Conservation (phyloP, 2,329 filamentous ascomycete genomes). For the Colletotrichum gigasporum region DNA sequence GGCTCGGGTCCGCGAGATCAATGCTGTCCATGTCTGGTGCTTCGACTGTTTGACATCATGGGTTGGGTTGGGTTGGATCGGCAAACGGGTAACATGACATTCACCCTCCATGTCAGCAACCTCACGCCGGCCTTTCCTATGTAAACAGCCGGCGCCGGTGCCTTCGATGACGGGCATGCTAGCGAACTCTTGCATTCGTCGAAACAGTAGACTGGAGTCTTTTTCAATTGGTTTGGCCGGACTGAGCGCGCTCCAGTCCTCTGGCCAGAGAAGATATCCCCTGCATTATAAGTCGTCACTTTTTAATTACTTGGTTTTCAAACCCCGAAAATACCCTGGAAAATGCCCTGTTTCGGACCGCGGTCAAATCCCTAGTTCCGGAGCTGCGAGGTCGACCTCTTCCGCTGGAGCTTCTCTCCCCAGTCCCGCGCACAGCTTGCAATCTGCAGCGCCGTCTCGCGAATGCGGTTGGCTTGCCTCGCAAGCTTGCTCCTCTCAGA, state of each 20-base stretch:
- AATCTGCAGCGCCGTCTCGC: constrained; percentile 28
- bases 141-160: not conserved
- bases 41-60: not conserved
- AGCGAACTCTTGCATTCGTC: no score
- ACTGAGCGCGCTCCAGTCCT: no score
- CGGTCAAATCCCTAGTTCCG: not conserved
- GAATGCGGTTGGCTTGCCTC: constrained; percentile 21
- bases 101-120: not conserved
- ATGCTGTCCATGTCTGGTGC: no score
- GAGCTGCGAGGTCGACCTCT: constrained; percentile 20
- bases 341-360: not conserved
- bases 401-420: constrained; percentile 26
- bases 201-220: no score
- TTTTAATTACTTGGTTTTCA: no score
- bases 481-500: constrained; percentile 11
- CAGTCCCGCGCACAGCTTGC: constrained; percentile 24
- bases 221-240: no score
- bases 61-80: not conserved
- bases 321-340: no score
- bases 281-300: no score
- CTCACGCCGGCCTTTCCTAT: no score
- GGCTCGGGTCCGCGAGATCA: not conserved
- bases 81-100: not conserved
- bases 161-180: no score
- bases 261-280: no score